Conservation (phyloP, 306 rosid species). For the Castanea mollissima region DNA sequence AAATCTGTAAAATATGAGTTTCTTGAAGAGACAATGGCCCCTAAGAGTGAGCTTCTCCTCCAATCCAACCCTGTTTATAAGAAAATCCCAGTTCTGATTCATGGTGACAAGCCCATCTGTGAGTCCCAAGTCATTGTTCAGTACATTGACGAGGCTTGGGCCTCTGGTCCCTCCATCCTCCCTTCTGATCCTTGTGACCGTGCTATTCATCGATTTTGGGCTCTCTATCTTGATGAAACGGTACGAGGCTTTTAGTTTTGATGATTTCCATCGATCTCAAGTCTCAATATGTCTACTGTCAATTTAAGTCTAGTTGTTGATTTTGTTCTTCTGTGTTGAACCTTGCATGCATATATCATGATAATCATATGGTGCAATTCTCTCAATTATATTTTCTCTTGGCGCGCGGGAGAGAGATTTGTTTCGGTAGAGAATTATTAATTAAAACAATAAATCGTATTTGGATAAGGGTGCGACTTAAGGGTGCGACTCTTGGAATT, state of each 20-base stretch:
- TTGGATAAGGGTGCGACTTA: no score
- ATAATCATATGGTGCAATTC: no score
- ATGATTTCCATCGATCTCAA: background rate
- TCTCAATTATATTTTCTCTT: no score
- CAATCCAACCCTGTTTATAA: slow-evolving; percentile 56
- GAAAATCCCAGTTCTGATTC: slow-evolving; percentile 61
- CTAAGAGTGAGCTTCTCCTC: slow-evolving; percentile 56
- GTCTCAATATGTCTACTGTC: no score
- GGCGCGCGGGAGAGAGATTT: no score
- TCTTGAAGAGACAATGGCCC: slow-evolving; percentile 24
- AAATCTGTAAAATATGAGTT: slow-evolving; percentile 45
- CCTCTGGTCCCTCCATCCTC: slow-evolving; percentile 40
- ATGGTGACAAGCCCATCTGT: slow-evolving; percentile 40
- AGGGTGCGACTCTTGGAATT: no score
- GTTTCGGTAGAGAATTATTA: no score
- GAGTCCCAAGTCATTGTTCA: slow-evolving; percentile 57
- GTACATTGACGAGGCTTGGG: slow-evolving; percentile 49
- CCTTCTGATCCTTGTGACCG: slow-evolving; percentile 56
- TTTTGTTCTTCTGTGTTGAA: background rate
- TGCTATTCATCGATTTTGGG: slow-evolving; percentile 64
- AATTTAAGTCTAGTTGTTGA: no score
- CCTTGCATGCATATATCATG: no score
- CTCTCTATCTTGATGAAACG: slow-evolving; percentile 48
- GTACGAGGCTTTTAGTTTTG: slow-evolving; percentile 7
- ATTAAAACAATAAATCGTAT: no score